These are phyloP conservation scores for Asterophora parasitica DNA, from an alignment of 768 basidiomycete genomes.

Conservation along the genomic window DNA sequence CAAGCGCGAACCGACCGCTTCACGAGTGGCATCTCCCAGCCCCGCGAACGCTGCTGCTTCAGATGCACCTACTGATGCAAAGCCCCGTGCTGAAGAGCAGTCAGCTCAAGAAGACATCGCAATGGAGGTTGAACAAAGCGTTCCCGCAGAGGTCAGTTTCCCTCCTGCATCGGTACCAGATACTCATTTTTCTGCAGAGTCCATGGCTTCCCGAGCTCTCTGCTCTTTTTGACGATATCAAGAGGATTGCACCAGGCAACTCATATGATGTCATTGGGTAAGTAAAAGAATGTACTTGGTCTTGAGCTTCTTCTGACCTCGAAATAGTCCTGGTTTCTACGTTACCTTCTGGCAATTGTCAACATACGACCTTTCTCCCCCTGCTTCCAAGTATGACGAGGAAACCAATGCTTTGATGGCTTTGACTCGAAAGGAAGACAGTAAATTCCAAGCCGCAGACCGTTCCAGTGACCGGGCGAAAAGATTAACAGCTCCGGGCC, in stretches of 20 bases:
- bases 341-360: constrained; percentile 96
- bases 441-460: constrained; percentile 59
- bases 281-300: constrained; percentile 19
- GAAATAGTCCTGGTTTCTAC: constrained; percentile 80
- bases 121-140: constrained; percentile 49
- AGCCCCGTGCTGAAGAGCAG: constrained; percentile 21
- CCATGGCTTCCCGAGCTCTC: constrained; percentile 79
- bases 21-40: constrained; percentile 64
- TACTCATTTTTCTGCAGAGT: constrained; percentile 35
- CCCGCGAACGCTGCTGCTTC: constrained; percentile 23
- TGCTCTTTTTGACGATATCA: constrained; percentile 71
- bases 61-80: constrained; percentile 24
- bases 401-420: constrained; percentile 58
- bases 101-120: constrained; percentile 35
- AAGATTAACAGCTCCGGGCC: constrained; percentile 50
- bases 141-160: constrained; percentile 35
- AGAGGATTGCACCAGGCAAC: constrained; percentile 62
- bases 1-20: constrained; percentile 64
- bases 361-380: constrained; percentile 82
- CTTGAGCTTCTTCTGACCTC: constrained; percentile 7
- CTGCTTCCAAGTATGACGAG: constrained; percentile 72
- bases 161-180: not conserved
- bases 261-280: constrained; percentile 70
- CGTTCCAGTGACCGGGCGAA: constrained; percentile 63
- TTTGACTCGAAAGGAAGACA: constrained; percentile 66